Evolutionary conservation across 202 grass and related monocot species (phyloP), one percentile per base, ranked within the genome.

Genomic region (Eragrostis tef): DNA sequence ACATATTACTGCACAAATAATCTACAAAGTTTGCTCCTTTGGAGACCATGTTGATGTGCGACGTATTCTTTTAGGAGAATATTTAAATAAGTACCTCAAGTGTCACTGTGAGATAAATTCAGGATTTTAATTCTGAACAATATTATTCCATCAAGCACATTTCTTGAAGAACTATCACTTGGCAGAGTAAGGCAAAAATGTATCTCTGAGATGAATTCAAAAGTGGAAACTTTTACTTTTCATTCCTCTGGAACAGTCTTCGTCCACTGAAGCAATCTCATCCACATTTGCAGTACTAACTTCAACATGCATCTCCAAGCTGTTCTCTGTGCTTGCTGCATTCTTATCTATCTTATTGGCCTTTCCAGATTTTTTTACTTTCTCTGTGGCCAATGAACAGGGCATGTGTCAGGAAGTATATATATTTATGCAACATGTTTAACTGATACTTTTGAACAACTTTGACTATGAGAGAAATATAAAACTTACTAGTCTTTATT

Each of bases 191-290:
- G 54, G 29, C 9, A 67, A 49, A 64, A 75, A 19, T 17, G 14
- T 54, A 63, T 41, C 46, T 67, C 24, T 34, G 36, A 57, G 15
- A 58, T 70, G 6, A 79, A 74, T 76, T 73, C 47, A 71, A 54
- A 87, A 82, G 20, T 24, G 60, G 52, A 68, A 34, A 21, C n/a
- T 31, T 77, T 83, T 95, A 99, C 96, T 95, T 91, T 91, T 91
- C 87, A 99, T 93, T 93, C 96, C 96, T 85, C 74, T 91, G 15
- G 96, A 93, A 81, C 53, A 88, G 83, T 95, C 96, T 81, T 91
- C 92, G 51, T 99, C 88, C 26, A 95, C 87, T 15, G 66, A 83
- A 81, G 65, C 59, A 73, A 95, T 93, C 70, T 93, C 88, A 65
- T 87, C 77, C 11, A 84, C 83, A 11, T 85, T 81, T 90, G 70